Evolutionary conservation across 2,329 filamentous ascomycete genomes (phyloP), one percentile per base, ranked within the genome.

Genomic region (Colletotrichum echinochloae): DNA sequence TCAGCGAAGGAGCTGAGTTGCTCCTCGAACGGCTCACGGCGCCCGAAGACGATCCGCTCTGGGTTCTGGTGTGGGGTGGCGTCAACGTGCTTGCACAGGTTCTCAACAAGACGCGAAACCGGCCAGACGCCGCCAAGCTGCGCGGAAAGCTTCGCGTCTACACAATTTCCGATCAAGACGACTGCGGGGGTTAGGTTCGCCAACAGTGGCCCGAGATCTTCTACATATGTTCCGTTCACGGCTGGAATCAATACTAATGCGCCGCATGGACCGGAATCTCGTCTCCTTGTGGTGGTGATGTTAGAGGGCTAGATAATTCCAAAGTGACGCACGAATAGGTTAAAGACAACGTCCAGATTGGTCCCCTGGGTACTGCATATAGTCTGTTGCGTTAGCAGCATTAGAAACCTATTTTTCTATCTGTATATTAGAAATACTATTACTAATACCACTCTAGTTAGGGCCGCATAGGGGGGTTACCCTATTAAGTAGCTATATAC

Each of bases 141-240:
- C 76, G 80, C 2, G 73, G 77, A 3, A 84, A 83, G 71, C 75
- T 88, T 4, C 79, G 86, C 16, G 81, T 88, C 11, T 88, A 88
- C 75, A 78, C 87, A 44, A 89, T 90, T 65, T 88, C 86, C 8
- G 88, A 90, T 72, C 88, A 90, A 73, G 88, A 90, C 71, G 84
- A 90, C 71, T 84, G 85, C 0, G 87, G 86, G 0, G 77, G 82
- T 0, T 90, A 87, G 87, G 85, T 90, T 44, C 83, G 88, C 20
- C 77, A 80, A 55, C 82, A 81, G 3, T 89, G 84, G 70, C 86
- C 88, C 0, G 83, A 86, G 33, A 75, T 90, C 8, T 85, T 87
- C 73, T 89, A 88, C 76, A 88, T 90, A 64, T 80, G 79, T 18
- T 87, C 85, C 0, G 76, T 89, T 1, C 88, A 90, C 74, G 86